These are phyloP conservation scores for Penicillium bovifimosum DNA, from an alignment of 495 filamentous ascomycete genomes.

Conservation along the genomic window DNA sequence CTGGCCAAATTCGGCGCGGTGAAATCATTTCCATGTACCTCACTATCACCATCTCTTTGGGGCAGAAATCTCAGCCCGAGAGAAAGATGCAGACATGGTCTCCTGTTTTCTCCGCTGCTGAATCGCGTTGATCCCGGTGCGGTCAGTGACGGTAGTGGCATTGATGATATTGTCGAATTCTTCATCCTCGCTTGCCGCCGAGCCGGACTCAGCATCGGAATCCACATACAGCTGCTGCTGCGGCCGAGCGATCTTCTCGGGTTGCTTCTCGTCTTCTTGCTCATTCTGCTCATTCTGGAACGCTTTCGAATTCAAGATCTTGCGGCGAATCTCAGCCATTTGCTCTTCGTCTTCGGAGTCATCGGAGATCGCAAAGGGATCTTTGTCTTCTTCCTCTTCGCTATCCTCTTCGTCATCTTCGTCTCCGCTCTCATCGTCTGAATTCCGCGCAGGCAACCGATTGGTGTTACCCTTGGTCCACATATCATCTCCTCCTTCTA, in stretches of 20 bases:
- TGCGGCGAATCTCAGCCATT: slow-evolving; percentile 84
- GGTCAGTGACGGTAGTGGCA: slow-evolving; percentile 79
- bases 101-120: slow-evolving; percentile 43
- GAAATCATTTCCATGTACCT: neutral
- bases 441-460: slow-evolving; percentile 46
- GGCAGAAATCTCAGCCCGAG: slow-evolving; percentile 54
- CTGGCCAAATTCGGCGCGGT: neutral
- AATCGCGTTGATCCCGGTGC: slow-evolving; percentile 64
- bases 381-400: slow-evolving; percentile 48
- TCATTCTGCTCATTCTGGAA: slow-evolving; percentile 68
- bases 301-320: slow-evolving; percentile 78
- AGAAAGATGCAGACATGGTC: slow-evolving; percentile 53
- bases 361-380: slow-evolving; percentile 69
- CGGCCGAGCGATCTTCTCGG: slow-evolving; percentile 52
- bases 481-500: slow-evolving; percentile 55
- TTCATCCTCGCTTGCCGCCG: slow-evolving; percentile 61
- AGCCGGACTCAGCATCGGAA: slow-evolving; percentile 68
- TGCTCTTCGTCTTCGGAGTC: slow-evolving; percentile 78
- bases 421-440: slow-evolving; percentile 49
- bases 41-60: slow-evolving; percentile 51
- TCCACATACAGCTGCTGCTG: slow-evolving; percentile 45
- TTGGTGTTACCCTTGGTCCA: slow-evolving; percentile 89
- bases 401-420: slow-evolving; percentile 44
- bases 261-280: slow-evolving; percentile 45
- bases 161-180: slow-evolving; percentile 88